Conservation (phyloP, 2,329 filamentous ascomycete genomes). For the Pyrenochaeta sp. region DNA sequence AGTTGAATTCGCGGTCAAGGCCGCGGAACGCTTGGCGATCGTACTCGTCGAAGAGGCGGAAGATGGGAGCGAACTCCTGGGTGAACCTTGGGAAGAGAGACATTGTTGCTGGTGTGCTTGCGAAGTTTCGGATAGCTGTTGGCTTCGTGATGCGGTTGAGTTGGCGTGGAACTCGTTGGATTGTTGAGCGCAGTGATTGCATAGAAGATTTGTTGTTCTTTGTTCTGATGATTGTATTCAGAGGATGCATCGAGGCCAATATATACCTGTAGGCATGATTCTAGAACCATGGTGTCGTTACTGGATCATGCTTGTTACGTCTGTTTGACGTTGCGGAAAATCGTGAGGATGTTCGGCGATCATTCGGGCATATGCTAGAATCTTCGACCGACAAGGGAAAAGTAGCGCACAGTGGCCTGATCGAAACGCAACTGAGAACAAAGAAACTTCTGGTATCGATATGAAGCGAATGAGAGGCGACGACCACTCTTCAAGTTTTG, state of each 20-base stretch:
- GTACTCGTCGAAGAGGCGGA: slow-evolving; percentile 59
- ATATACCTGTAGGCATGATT: slow-evolving; percentile 39
- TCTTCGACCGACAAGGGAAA: slow-evolving; percentile 18
- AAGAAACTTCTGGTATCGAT: slow-evolving; percentile 3
- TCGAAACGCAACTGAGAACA: slow-evolving; percentile 5
- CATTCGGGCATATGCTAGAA: slow-evolving; percentile 35
- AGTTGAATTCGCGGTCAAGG: slow-evolving; percentile 31
- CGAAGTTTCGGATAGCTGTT: slow-evolving; percentile 26
- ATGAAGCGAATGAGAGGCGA: neutral
- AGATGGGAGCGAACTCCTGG: slow-evolving; percentile 54
- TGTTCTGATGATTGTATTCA: slow-evolving; percentile 36
- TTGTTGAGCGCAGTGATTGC: slow-evolving; percentile 48
- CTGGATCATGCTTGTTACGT: slow-evolving; percentile 11
- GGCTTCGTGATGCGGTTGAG: slow-evolving; percentile 43
- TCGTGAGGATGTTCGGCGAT: slow-evolving; percentile 32
- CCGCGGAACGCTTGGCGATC: slow-evolving; percentile 47
- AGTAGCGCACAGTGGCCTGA: neutral
- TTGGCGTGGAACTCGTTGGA: slow-evolving; percentile 42
- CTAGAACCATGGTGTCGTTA: slow-evolving; percentile 37
- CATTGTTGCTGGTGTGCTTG: slow-evolving; percentile 44
- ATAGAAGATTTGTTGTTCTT: slow-evolving; percentile 41
- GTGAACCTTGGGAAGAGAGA: slow-evolving; percentile 54
- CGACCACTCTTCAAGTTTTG: neutral
- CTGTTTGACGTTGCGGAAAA: slow-evolving; percentile 18
- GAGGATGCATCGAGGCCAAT: slow-evolving; percentile 20